A percentile compares a stretch with the other conserved stretches of the same genome.
phyloP scores from a whole-genome alignment of 441 rosid genomes.

The Croton setiger region DNA sequence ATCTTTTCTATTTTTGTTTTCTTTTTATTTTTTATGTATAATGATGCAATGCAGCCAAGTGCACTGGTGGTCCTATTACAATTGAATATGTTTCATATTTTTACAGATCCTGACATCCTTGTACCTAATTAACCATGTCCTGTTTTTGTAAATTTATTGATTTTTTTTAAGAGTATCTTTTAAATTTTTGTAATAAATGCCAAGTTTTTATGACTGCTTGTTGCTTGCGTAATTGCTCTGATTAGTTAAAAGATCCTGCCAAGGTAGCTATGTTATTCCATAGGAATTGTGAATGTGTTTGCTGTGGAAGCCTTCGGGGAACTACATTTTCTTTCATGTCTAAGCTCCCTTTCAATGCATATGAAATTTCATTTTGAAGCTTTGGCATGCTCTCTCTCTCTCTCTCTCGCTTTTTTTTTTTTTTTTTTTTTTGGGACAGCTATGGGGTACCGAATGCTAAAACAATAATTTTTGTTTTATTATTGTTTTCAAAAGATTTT shows the following conservation, averaged over 20 bases:
- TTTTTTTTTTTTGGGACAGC: no score
- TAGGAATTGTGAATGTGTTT: background rate
- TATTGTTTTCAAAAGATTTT: background rate
- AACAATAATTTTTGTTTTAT: background rate
- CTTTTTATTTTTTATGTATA: background rate
- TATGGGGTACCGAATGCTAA: background rate
- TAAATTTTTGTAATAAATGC: background rate
- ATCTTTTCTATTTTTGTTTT: background rate
- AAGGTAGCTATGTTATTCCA: background rate
- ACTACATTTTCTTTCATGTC: background rate
- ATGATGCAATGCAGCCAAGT: background rate
- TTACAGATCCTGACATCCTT: background rate
- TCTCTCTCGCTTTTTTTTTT: no score
- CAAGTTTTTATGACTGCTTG: background rate
- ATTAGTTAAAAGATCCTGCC: background rate
- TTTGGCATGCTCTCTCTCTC: constrained; percentile 1
- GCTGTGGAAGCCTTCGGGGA: background rate
- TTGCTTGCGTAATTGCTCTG: background rate
- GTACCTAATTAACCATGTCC: background rate
- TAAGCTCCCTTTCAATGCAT: background rate
- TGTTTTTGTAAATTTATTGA: background rate
- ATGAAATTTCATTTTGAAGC: background rate
- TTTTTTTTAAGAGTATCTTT: background rate
- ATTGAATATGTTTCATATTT: background rate
- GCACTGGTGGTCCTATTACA: background rate